phyloP scores from a whole-genome alignment of 768 basidiomycete species.

The Cytidiella melzeri region DNA sequence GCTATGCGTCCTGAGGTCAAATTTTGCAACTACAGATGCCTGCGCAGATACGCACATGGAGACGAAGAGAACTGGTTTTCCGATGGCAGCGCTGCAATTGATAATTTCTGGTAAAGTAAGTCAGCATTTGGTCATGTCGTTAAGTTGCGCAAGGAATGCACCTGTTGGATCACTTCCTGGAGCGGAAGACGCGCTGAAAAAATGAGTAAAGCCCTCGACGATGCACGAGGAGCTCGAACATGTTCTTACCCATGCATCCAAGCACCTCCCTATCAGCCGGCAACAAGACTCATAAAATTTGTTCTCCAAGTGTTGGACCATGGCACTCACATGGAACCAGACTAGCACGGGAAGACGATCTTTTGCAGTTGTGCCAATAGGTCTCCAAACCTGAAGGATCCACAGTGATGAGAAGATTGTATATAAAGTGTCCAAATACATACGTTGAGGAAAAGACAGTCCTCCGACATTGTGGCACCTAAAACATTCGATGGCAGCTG shows the following conservation, averaged over 20 bases:
- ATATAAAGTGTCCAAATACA: slow-evolving; percentile 3
- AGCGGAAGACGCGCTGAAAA: slow-evolving; percentile 41
- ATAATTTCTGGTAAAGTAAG: slow-evolving; percentile 34
- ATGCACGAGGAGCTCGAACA: too few relatives aligned
- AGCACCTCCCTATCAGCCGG: slow-evolving; percentile 43
- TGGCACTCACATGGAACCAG: neutral
- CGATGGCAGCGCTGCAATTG: slow-evolving; percentile 37
- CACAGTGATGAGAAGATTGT: neutral
- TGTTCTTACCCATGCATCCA: slow-evolving; percentile 39
- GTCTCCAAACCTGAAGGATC: slow-evolving; percentile 21
- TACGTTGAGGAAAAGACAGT: slow-evolving; percentile 50
- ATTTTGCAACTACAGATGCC: too few relatives aligned
- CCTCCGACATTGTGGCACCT: slow-evolving; percentile 43
- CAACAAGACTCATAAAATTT: too few relatives aligned
- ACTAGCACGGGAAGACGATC: slow-evolving; percentile 22
- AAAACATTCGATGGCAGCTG: slow-evolving; percentile 34
- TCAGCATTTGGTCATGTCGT: neutral
- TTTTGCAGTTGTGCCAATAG: slow-evolving; percentile 16
- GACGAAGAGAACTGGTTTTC: slow-evolving; percentile 50
- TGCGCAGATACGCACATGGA: slow-evolving; percentile 18
- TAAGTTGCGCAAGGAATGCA: slow-evolving; percentile 18
- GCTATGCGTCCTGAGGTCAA: slow-evolving; percentile 20
- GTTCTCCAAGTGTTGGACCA: too few relatives aligned
- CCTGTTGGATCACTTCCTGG: slow-evolving; percentile 41
- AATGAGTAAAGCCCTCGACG: too few relatives aligned